Evolutionary conservation across 345 rosid genomes (phyloP).

Genomic region (Ailanthus altissimus): DNA sequence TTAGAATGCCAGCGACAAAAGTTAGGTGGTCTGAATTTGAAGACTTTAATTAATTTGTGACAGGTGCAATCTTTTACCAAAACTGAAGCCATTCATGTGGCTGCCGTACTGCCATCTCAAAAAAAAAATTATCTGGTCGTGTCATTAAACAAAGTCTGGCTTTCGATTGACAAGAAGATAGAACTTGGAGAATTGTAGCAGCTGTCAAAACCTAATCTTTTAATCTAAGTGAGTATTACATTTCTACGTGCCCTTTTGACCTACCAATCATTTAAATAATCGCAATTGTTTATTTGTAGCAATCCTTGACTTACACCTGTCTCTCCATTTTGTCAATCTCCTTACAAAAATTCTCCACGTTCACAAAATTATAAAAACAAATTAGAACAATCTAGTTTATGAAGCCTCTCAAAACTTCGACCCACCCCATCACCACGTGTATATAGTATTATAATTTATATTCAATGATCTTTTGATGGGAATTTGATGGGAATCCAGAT

Average conservation of each 20-base stretch:
- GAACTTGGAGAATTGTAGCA: not conserved
- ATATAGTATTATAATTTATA: not conserved
- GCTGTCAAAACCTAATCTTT: not conserved
- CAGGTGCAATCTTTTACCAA: not conserved
- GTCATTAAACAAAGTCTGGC: conserved; percentile 16
- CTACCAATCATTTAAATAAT: conserved; percentile 22
- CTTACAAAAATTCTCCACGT: conserved; percentile 35
- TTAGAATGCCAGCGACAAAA: not conserved
- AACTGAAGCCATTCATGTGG: not conserved
- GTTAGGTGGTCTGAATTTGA: not conserved
- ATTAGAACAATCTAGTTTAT: conserved; percentile 19
- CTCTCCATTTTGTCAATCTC: not conserved
- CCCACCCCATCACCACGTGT: conserved; percentile 17
- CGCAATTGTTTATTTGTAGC: not conserved
- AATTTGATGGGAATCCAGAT: not conserved
- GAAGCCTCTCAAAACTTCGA: conserved; percentile 14
- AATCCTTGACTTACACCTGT: not conserved
- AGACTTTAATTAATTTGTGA: not conserved
- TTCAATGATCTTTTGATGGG: not conserved
- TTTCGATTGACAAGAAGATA: not conserved
- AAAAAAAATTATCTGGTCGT: conserved; percentile 23
- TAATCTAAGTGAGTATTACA: not conserved
- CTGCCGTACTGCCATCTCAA: conserved; percentile 12
- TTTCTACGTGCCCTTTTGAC: conserved; percentile 38
- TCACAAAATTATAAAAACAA: conserved; percentile 27